phyloP scores from a whole-genome alignment of 306 rosid genomes.

The Cajanus cajan region DNA sequence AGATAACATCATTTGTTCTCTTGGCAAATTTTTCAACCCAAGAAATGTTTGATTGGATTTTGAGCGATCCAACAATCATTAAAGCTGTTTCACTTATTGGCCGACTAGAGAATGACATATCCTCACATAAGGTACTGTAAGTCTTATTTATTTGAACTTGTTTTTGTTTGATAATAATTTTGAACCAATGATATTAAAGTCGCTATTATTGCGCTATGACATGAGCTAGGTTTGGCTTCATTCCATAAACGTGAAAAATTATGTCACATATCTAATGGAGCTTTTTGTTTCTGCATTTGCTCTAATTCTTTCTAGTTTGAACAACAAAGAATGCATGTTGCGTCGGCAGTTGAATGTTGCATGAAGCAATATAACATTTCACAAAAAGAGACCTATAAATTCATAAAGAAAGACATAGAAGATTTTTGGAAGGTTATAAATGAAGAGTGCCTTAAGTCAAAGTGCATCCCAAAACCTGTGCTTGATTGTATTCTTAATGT shows the following conservation, averaged over 20 bases:
- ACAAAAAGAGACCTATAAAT: conserved; percentile 15
- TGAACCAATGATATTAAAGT: background rate
- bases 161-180: too few relatives aligned
- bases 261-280: background rate
- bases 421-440: conserved; percentile 47
- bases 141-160: too few relatives aligned
- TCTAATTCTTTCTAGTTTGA: conserved; percentile 13
- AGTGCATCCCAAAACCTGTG: conserved; percentile 28
- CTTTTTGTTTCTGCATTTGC: background rate
- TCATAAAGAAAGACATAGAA: background rate
- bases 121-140: conserved; percentile 39
- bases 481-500: conserved; percentile 39
- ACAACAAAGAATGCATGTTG: conserved; percentile 29
- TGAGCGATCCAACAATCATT: conserved; percentile 25
- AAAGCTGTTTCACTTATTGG: conserved; percentile 8
- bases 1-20: background rate
- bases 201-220: background rate
- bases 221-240: background rate
- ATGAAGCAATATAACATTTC: conserved; percentile 37
- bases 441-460: conserved; percentile 33
- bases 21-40: conserved; percentile 26
- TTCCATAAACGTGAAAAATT: background rate
- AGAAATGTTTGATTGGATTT: conserved; percentile 40
- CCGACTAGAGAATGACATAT: conserved; percentile 33
- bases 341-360: conserved; percentile 41